These are phyloP conservation scores for Vitis rotundifolia DNA, from an alignment of 164 flowering plant species.

Conservation along the genomic window DNA sequence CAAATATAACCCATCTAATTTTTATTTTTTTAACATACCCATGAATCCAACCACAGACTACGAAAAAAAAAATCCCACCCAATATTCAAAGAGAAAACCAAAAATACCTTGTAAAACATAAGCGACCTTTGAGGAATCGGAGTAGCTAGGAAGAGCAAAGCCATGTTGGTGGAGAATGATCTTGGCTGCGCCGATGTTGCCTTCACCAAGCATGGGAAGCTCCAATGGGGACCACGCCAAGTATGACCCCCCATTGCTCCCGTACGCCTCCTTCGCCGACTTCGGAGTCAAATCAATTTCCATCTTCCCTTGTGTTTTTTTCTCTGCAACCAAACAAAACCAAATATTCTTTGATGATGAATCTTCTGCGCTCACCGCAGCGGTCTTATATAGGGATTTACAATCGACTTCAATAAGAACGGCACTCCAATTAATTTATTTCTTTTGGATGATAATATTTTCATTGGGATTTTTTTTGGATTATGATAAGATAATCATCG, in stretches of 20 bases:
- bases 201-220: conserved; percentile 69
- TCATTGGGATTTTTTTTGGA: too few species aligned
- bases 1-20: too few species aligned
- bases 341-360: too few species aligned
- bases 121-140: conserved; percentile 85
- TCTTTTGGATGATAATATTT: too few species aligned
- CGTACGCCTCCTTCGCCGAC: conserved; percentile 49
- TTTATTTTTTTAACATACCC: too few species aligned
- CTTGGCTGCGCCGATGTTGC: conserved; percentile 77
- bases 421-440: too few species aligned
- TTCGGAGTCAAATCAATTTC: conserved; percentile 75
- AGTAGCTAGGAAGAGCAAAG: conserved; percentile 72
- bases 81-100: neutral
- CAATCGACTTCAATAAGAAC: too few species aligned
- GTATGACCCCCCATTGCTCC: conserved; percentile 73
- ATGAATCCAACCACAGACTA: too few species aligned
- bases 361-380: too few species aligned
- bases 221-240: conserved; percentile 65
- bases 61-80: too few species aligned
- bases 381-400: too few species aligned
- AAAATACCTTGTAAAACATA: conserved; percentile 76
- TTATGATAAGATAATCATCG: too few species aligned
- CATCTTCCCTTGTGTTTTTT: conserved; percentile 33
- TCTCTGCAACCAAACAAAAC: neutral
- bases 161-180: conserved; percentile 63